Base-by-base conservation (phyloP, 2,329 filamentous ascomycete species). In the Capronia coronata region DNA sequence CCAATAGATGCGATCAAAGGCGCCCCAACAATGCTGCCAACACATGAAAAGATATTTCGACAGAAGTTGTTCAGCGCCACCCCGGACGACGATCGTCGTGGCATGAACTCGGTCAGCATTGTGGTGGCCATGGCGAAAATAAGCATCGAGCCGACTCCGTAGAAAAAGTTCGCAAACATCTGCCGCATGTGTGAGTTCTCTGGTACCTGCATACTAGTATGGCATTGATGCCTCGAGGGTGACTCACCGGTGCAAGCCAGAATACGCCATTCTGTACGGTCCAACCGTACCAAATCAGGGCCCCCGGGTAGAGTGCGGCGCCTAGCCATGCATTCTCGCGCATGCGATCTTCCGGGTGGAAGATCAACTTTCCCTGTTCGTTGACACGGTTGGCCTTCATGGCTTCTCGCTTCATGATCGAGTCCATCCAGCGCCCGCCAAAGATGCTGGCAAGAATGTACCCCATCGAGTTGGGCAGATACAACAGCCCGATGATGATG, bases 61-160 rank as follows among this genome's bases (percentile, higher is more conserved):
- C 87, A 74, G 61, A 91, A 87, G 63, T 91, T 91, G 66, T 91
- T 61, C 40, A 61, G 72, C 0, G 87, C 87, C 2, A 91, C 84
- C 1, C 86, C 86, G 9, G 78, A 78, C 2, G 81, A 85, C 43
- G 82, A 83, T 55, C 77, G 75, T 35, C 79, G 75, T 11, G 85
- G 85, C 74, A 91, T 83, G 62, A 91, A 89, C 63, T 93, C 87
- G 0, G 87, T 91, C 57, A 93, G 71, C 84, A 93, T 89, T 0
- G 87, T 93, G 0, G 86, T 89, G 0, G 79, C 75, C 59, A 80
- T 76, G 42, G 79, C 77, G 67, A 87, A 89, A 23, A 89, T 82
- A 2, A 93, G 73, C 87, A 94, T 93, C 25, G 78, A 83, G 2
- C 84, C 83, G 2, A 86, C 59, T 13, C 87, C 87, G 60, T 91